Conservation (phyloP, 2,329 filamentous ascomycete genomes). For the Penicillium aurantiogriseum region DNA sequence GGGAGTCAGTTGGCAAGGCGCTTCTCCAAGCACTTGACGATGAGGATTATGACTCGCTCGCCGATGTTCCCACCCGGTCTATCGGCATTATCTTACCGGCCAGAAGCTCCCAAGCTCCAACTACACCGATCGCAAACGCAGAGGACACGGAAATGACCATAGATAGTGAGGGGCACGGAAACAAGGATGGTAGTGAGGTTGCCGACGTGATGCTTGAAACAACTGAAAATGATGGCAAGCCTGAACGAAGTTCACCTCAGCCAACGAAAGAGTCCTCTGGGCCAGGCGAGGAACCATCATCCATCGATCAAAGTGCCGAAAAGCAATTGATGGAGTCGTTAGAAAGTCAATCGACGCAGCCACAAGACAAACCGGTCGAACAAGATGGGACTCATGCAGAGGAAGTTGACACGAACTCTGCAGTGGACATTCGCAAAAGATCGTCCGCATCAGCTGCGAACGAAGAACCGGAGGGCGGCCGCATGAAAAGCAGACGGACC, state of each 20-base stretch:
- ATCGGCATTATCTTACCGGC: conserved; percentile 45
- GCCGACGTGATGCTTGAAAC: conserved; percentile 17
- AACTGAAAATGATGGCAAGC: conserved; percentile 11
- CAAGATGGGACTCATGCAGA: conserved; percentile 28
- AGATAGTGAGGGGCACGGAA: conserved; percentile 9
- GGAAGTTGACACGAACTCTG: conserved; percentile 33
- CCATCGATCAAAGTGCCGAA: conserved; percentile 37
- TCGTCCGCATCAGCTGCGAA: conserved; percentile 60
- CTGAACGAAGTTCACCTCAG: conserved; percentile 8
- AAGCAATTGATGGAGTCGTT: conserved; percentile 39
- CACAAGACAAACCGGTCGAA: conserved; percentile 19
- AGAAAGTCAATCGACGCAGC: conserved; percentile 31
- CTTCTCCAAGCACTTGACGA: conserved; percentile 47
- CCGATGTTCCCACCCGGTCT: conserved; percentile 37
- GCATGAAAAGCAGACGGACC: conserved; percentile 60
- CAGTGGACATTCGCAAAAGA: conserved; percentile 54
- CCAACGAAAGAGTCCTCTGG: conserved; percentile 20
- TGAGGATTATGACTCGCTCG: conserved; percentile 36
- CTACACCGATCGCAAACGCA: conserved; percentile 15
- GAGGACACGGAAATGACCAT: conserved; percentile 15
- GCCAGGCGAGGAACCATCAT: conserved; percentile 33
- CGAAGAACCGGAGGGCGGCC: conserved; percentile 57
- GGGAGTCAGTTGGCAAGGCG: conserved; percentile 50
- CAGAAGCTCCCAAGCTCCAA: conserved; percentile 24
- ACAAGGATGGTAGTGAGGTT: conserved; percentile 15